Evolutionary conservation across 1,284 basidiomycete genomes (phyloP), one percentile per base, ranked within the genome.

Genomic region (Jaminaea rosea): DNA sequence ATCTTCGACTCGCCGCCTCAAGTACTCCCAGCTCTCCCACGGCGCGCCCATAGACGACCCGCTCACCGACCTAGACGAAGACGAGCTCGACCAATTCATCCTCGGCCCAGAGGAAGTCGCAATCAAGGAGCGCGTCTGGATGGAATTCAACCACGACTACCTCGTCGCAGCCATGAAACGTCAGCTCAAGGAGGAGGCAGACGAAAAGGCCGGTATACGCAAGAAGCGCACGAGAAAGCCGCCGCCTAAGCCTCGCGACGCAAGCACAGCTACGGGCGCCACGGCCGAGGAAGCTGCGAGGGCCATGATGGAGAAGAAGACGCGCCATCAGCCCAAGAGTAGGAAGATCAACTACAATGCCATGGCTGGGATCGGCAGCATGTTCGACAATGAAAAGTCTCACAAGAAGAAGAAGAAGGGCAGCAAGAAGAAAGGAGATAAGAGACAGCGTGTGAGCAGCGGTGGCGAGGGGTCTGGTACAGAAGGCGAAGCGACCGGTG

Each of bases 111-210:
- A 88, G 24, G 93, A 97, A 75, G 85, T 88, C 5, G 83, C 81
- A 71, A 81, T 90, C 69, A 94, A 92, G 74, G 90, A 93, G 69
- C 83, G 91, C 24, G 83, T 98, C 17, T 98, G 94, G 94, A 87
- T 97, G 56, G 90, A 93, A 76, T 80, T 91, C 72, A 98, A 98
- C 76, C 83, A 82, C 60, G 90, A 94, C 49, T 98, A 94, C 77
- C 77, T 98, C 46, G 88, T 94, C 73, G 84, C 86, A 44, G 61
- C 58, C 36, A 60, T 73, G 45, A 60, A 65, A 26, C 66, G 65
- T 45, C 67, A 69, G 50, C 56, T 73, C 44, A 72, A 73, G 56
- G 51, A 66, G 26, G 69, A 73, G 49, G 61, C 63, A 31, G 67
- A 72, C 44, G 61, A 67, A 36, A 73, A 69, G 53, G 62, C 61